Base-by-base conservation (phyloP, 208 protist genomes). In the Spongospora subterranea region DNA sequence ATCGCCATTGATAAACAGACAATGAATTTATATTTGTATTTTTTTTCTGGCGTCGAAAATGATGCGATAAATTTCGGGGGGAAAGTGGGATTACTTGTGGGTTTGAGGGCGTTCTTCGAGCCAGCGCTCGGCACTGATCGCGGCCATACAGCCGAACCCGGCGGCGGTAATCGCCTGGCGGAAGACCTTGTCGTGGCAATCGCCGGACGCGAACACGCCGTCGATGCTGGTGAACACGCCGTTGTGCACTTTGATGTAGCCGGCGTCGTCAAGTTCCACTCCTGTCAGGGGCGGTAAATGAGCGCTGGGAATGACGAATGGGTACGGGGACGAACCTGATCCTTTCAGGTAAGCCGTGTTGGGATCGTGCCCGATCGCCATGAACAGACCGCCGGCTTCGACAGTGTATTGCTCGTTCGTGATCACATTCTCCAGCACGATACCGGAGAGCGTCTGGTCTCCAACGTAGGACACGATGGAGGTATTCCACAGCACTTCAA, bases 81-180 rank as follows among this genome's bases (percentile, higher is more conserved):
- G n/a, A n/a, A n/a, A n/a, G n/a, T n/a, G n/a, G n/a, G n/a, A n/a
- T n/a, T n/a, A n/a, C n/a, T n/a, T n/a, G n/a, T n/a, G n/a, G n/a
- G n/a, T n/a, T n/a, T n/a, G n/a, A n/a, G n/a, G 54, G 54, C 29
- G 54, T 32, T 92, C 93, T 0, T 41, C 54, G 76, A 97, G 91
- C 50, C 77, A 97, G 40, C 92, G 91, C 90, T 97, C 95, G n/a
- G 90, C 92, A 0, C 95, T 93, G 29, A 97, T 46, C 17, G 96
- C 96, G 76, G 95, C 95, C 93, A 95, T 96, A 91, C 96, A 97
- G 41, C 96, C 96, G 46, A 88, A 94, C 53, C 96, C 96, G 40
- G 95, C 95, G 38, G 96, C 94, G 17, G 95, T 96, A 77, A 97
- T 96, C 39, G 96, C 96, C 90, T 97, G 96, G 38, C 96, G 89